phyloP scores from a whole-genome alignment of 768 basidiomycete genomes.

The Rossbeevera mucosa region DNA sequence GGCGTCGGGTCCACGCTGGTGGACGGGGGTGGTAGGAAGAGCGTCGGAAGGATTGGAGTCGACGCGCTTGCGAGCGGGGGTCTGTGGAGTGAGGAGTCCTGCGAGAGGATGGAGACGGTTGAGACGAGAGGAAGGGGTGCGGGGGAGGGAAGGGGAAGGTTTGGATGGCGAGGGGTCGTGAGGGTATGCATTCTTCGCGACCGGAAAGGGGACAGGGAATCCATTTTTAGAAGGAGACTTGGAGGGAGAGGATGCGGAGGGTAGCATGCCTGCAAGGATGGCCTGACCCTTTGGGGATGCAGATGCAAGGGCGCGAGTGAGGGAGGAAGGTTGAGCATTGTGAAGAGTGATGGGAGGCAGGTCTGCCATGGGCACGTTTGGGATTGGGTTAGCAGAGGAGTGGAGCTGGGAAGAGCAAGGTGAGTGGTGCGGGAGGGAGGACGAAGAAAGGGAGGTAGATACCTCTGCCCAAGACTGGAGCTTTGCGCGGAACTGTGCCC shows the following conservation, averaged over 20 bases:
- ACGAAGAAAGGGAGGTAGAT: neutral
- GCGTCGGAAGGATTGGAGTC: slow-evolving; percentile 35
- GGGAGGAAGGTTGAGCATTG: slow-evolving; percentile 53
- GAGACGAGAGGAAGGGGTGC: slow-evolving; percentile 57
- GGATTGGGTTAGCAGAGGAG: slow-evolving; percentile 37
- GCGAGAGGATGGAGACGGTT: slow-evolving; percentile 31
- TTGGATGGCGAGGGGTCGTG: slow-evolving; percentile 43
- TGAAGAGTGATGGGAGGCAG: slow-evolving; percentile 52
- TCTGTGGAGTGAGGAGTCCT: slow-evolving; percentile 35
- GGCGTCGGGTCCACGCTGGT: slow-evolving; percentile 52
- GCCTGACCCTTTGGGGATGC: slow-evolving; percentile 59
- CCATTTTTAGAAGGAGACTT: slow-evolving; percentile 35
- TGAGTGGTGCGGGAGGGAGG: slow-evolving; percentile 2
- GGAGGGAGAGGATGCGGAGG: slow-evolving; percentile 36
- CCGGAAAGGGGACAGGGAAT: slow-evolving; percentile 42
- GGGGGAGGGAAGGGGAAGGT: slow-evolving; percentile 49
- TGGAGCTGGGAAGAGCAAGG: slow-evolving; percentile 45
- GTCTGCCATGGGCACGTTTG: slow-evolving; percentile 59
- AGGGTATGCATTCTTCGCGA: slow-evolving; percentile 30
- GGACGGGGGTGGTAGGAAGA: slow-evolving; percentile 64
- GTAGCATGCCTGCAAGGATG: slow-evolving; percentile 27
- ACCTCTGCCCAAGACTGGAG: slow-evolving; percentile 65
- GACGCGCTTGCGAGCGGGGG: slow-evolving; percentile 42
- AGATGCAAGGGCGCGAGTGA: slow-evolving; percentile 69
- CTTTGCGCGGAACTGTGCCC: slow-evolving; percentile 53